Base-by-base conservation (phyloP, 1,284 basidiomycete genomes). In the Ceratobasidium sp. region DNA sequence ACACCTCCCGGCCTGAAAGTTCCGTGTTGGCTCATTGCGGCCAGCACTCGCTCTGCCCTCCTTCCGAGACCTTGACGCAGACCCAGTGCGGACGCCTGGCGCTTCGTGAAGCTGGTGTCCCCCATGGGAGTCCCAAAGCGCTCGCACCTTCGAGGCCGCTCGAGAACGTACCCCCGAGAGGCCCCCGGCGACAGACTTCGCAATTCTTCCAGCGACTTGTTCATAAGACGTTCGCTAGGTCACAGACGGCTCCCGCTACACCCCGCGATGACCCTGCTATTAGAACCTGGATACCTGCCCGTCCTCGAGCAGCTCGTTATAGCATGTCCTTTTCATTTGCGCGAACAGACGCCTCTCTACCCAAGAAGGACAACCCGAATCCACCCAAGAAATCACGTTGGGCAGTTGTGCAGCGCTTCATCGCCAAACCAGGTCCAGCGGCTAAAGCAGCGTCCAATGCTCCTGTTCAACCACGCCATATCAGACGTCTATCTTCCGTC, bases 31-130 rank as follows among this genome's bases (percentile, higher is more conserved):
- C 54, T 19, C 65, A 54, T 27, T 69, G 66, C 39, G 53, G 46
- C 37, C 66, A 69, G 29, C 34, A 43, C 41, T 69, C 53, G 19
- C 53, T 69, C n/a, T 53, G 24, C 9, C 66, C 66, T 14, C 66
- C 66, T 22, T 56, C 19, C 46, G 53, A 58, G 24, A 31, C 29
- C n/a, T 46, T 69, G 39, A 22, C 66, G 24, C 66, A 69, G 24
- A 69, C 66, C 7, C 39, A 69, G 0, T 58, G n/a, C 29, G 66
- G 66, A 34, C 66, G 66, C 39, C 27, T 29, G 39, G 24, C 39
- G 7, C 66, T 69, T 19, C 66, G 53, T 31, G 37, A 69, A 34
- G 66, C 66, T 16, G 66, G 66, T 46, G 46, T 69, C 27, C 43
- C 66, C n/a, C 34, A 58, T 37, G 53, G 66, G 16, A 69, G 66